These are phyloP conservation scores for Fusarium stilboides DNA, from an alignment of 2,329 filamentous ascomycete genomes.

Conservation along the genomic window DNA sequence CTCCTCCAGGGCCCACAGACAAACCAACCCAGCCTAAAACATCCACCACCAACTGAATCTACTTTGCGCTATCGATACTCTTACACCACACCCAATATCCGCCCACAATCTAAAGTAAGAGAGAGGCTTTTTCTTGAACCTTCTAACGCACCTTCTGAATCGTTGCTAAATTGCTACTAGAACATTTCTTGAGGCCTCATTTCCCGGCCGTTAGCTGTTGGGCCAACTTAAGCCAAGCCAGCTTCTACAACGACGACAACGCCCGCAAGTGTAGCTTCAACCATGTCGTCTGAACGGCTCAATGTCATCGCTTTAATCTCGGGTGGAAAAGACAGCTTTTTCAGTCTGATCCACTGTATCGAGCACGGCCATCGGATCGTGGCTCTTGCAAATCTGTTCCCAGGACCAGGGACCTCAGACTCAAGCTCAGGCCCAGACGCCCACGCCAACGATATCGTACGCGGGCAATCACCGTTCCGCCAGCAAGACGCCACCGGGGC, in stretches of 20 bases:
- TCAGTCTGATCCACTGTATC: conserved; percentile 90
- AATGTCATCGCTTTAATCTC: conserved; percentile 95
- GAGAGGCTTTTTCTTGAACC: conserved; percentile 9
- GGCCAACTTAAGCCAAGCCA: not conserved
- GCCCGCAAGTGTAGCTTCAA: conserved; percentile 10
- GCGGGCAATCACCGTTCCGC: conserved; percentile 25
- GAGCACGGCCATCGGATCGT: conserved; percentile 88
- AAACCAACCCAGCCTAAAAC: conserved; percentile 30
- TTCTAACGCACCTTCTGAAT: conserved; percentile 27
- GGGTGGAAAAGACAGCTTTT: conserved; percentile 97
- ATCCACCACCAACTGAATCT: conserved; percentile 36
- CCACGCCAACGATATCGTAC: conserved; percentile 16
- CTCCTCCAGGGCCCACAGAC: conserved; percentile 19
- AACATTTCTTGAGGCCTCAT: conserved; percentile 15
- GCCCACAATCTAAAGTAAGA: conserved; percentile 28
- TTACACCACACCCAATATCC: conserved; percentile 34
- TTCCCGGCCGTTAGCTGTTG: conserved; percentile 18
- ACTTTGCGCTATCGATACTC: conserved; percentile 29
- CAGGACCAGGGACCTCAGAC: conserved; percentile 32
- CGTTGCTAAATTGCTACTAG: conserved; percentile 14
- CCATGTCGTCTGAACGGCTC: conserved; percentile 64
- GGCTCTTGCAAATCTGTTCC: conserved; percentile 91
- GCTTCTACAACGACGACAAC: conserved; percentile 11
- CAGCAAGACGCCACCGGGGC: conserved; percentile 34
- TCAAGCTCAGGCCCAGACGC: conserved; percentile 20